These are phyloP conservation scores for Solanum chiquidenum DNA, from an alignment of 257 asterid species.

Conservation along the genomic window DNA sequence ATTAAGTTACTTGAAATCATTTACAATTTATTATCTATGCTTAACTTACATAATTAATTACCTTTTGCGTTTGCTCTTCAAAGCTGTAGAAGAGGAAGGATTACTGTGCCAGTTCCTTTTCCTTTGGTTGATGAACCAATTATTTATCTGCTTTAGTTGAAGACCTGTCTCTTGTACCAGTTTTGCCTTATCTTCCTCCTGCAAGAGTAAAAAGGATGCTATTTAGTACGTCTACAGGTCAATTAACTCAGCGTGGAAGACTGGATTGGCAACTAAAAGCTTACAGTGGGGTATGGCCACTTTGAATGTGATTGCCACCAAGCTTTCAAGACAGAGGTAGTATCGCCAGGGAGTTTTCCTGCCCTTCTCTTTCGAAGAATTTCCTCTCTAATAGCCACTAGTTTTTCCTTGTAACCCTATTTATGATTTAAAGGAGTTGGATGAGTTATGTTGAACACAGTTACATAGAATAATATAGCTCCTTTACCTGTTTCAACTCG, in stretches of 20 bases:
- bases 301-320: conserved; percentile 58
- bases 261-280: not conserved
- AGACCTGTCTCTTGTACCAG: conserved; percentile 55
- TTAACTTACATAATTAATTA: not conserved
- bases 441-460: not conserved
- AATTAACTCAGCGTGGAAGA: not conserved
- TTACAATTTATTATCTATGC: not conserved
- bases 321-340: conserved; percentile 43
- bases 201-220: not conserved
- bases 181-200: conserved; percentile 61
- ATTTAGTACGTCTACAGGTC: not conserved
- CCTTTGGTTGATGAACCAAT: conserved; percentile 62
- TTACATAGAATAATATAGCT: not conserved
- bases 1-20: not conserved
- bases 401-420: conserved; percentile 54
- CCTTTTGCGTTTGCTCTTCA: conserved; percentile 55
- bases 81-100: conserved; percentile 42
- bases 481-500: conserved; percentile 35
- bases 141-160: conserved; percentile 56
- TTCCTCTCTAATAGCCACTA: conserved; percentile 56
- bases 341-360: conserved; percentile 56
- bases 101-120: conserved; percentile 72
- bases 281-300: conserved; percentile 62
- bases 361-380: conserved; percentile 54
- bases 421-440: not conserved